Evolutionary conservation across 108 stramenopile genomes (phyloP), one percentile per base, ranked within the genome.

Genomic region (Phaeodactylum tricornutum): DNA sequence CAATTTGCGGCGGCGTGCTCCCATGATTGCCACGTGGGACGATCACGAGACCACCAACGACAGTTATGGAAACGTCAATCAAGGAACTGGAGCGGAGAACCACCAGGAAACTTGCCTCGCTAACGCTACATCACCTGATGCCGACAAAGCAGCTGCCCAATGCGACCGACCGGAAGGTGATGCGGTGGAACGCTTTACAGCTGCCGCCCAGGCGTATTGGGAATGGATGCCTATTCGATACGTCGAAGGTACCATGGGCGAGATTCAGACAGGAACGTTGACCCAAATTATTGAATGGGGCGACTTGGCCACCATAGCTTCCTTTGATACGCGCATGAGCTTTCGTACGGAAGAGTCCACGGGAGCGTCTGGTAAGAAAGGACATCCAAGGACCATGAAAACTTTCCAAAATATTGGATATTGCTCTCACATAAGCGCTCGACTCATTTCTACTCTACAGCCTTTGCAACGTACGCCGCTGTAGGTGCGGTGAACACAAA

Each of bases 191-290:
- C 50, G 64, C 7, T 29, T 59, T 23, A 42, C 45, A 15, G 40
- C 20, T 22, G 64, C 64, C 0, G 35, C 51, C 22, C 50, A 52
- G 26, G 64, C 64, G 2, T 66, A 58, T 51, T 31, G 51, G 49
- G 64, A 66, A 43, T 59, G 57, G 64, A 66, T 58, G 57, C 64
- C 64, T 15, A n/a, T 66, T 17, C 47, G 64, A 19, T 6, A 34
- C 0, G 41, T n/a, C 6, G 29, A 40, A 14, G 64, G 57, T n/a
- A 15, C 4, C 1, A 42, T 57, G 40, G 55, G 47, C 5, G 16
- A 50, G 12, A 27, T 66, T 12, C 40, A 51, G 8, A 35, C 23
- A 27, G 16, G 28, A 12, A 21, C 21, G 25, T 17, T 64, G 6
- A 49, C 55, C 9, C 54, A 66, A 46, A 23, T 43, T 16, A 33